Evolutionary conservation across 2,329 filamentous ascomycete species (phyloP).

Genomic region (Fusarium dimerum): DNA sequence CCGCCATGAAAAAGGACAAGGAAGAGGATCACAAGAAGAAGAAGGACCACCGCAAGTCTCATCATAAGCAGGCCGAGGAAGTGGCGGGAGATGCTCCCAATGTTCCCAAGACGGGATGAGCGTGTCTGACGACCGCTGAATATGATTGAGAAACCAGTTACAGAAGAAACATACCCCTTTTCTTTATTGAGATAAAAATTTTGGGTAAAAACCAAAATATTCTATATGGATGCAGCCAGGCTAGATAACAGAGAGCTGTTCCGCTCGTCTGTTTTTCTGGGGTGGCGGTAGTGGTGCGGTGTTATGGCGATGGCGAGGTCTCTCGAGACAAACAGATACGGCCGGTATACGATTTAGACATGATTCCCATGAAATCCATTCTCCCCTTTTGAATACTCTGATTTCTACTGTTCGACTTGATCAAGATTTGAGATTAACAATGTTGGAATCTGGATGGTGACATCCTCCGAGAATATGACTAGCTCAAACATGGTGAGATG

Average conservation of each 20-base stretch:
- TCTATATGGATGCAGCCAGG: not conserved
- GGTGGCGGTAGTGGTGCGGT: not conserved
- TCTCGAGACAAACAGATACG: conserved; percentile 17
- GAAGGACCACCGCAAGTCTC: conserved; percentile 50
- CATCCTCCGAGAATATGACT: too few species aligned
- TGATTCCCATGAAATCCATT: conserved; percentile 26
- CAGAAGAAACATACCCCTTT: not conserved
- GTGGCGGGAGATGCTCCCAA: not conserved
- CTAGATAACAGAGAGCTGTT: not conserved
- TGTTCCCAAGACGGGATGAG: not conserved
- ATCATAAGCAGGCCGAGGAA: conserved; percentile 17
- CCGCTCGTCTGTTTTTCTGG: not conserved
- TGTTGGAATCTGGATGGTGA: too few species aligned
- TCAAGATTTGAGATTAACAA: too few species aligned
- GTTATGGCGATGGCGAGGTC: not conserved
- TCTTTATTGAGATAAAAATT: not conserved
- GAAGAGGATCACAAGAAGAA: conserved; percentile 70
- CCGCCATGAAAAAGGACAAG: conserved; percentile 91
- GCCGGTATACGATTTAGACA: conserved; percentile 29
- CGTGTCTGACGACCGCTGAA: not conserved
- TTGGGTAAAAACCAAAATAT: not conserved
- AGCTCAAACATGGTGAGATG: too few species aligned
- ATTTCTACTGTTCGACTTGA: too few species aligned
- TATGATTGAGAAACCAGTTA: not conserved
- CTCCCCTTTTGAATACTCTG: not conserved